phyloP scores from a whole-genome alignment of 352 stramenopile species.

The Globisporangium sylvaticum region DNA sequence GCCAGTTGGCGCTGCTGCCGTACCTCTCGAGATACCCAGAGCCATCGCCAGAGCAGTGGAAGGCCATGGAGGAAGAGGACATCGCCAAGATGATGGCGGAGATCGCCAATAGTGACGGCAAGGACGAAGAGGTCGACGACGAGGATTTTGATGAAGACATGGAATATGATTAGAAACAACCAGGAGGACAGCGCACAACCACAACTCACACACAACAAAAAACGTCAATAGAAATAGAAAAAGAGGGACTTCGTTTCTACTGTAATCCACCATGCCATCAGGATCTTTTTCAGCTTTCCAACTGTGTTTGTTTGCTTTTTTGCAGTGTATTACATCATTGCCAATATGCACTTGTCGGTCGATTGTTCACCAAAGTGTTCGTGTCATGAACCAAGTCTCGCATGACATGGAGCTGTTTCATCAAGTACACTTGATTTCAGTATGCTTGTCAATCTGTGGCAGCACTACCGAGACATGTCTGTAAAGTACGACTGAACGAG shows the following conservation, averaged over 20 bases:
- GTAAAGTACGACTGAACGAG: neutral
- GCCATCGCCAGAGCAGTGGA: constrained; percentile 77
- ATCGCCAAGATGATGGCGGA: constrained; percentile 55
- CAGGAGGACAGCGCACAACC: constrained; percentile 33
- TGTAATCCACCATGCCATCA: neutral
- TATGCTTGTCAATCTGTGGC: constrained; percentile 2
- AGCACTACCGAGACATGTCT: neutral
- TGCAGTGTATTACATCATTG: neutral
- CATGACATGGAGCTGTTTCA: neutral
- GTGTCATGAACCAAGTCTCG: neutral
- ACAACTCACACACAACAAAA: neutral
- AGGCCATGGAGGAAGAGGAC: constrained; percentile 75
- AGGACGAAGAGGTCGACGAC: constrained; percentile 50
- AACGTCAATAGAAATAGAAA: constrained; percentile 20
- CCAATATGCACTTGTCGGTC: neutral
- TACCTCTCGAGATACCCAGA: constrained; percentile 79
- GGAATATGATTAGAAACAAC: constrained; percentile 57
- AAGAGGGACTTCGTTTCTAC: constrained; percentile 13
- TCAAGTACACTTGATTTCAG: neutral
- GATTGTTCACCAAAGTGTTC: neutral
- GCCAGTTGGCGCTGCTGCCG: constrained; percentile 69
- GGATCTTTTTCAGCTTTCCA: neutral
- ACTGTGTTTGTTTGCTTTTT: neutral
- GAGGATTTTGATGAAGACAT: constrained; percentile 68
- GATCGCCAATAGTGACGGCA: constrained; percentile 49